Conservation (phyloP, 2,329 filamentous ascomycete genomes). For the Fusarium pininemorale region DNA sequence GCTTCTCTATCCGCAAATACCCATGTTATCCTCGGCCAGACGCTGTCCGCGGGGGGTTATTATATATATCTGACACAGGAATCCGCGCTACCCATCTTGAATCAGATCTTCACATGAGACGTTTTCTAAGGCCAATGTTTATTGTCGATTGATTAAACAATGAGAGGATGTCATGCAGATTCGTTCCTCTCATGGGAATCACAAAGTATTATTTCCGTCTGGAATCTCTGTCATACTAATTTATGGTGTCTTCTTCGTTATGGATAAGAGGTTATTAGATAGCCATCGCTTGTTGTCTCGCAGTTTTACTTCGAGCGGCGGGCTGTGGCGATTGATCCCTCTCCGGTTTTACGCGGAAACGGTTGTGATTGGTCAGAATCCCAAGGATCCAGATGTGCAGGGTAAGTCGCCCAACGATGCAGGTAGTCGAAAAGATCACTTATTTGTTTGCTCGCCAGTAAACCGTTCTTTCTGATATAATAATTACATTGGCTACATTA, state of each 20-base stretch:
- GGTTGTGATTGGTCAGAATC: not conserved
- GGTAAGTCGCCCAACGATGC: not conserved
- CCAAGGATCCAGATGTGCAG: rapidly evolving
- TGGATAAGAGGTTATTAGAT: rapidly evolving
- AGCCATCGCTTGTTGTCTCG: not conserved
- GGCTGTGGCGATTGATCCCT: not conserved
- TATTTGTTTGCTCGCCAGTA: rapidly evolving
- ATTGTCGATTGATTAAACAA: rapidly evolving
- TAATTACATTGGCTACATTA: rapidly evolving
- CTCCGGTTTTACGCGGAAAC: rapidly evolving
- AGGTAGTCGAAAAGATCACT: rapidly evolving
- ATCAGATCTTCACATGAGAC: rapidly evolving
- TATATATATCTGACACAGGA: no score
- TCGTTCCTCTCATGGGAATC: rapidly evolving
- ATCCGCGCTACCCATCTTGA: not conserved
- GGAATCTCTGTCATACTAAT: rapidly evolving
- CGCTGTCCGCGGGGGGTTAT: not conserved
- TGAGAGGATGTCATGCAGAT: no score
- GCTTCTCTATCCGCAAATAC: rapidly evolving
- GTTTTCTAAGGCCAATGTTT: not conserved
- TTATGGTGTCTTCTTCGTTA: rapidly evolving
- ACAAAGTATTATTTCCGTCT: rapidly evolving
- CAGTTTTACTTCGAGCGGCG: not conserved
- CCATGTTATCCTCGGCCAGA: not conserved
- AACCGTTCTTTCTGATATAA: rapidly evolving